Base-by-base conservation (phyloP, 2,329 filamentous ascomycete genomes). In the Fusarium compactum region DNA sequence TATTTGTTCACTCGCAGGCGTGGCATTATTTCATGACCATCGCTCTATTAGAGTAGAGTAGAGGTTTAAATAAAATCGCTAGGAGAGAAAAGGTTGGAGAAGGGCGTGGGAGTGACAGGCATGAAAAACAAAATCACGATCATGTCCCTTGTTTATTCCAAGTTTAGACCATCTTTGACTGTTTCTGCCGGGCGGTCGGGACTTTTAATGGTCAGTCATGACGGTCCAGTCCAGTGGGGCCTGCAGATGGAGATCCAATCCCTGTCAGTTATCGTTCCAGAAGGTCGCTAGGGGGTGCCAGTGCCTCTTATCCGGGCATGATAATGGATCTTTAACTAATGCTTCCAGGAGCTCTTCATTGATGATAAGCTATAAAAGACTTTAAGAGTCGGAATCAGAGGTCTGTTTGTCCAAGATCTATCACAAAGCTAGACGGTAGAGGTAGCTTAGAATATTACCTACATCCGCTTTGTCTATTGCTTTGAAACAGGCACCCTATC, bases 1-100 rank as follows among this genome's bases (percentile, higher is more conserved):
- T 82, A 82, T 67, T 80, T 82, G 47, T 78, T 72, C 57, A 78
- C 77, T 68, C 81, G 74, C 62, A 85, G 75, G 58, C 81, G 81
- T 62, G 81, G 78, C 85, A 87, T 87, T 45, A 59, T 76, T 43
- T 57, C 71, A 62, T 64, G 45, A 70, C 52, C 59, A 67, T 73
- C 15, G 44, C 50, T 32, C 20, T 55, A 16, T 27, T 6, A 15
- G 7, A 25, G 32, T 15, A 7, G 16, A 20, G 8, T 4, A 5
- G 27, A 58, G 40, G 25, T 32, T 51, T 20, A 30, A 8, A 20
- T n/a, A 18, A n/a, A 8, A 10, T n/a, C 6, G 12, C 6, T 44
- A 41, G 22, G 40, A 22, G 34, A 22, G 32, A 46, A 41, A 25
- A n/a, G 34, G 20, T 38, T 45, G 22, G 25, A n/a, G 9, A 51